These are phyloP conservation scores for Entomortierella parvispora DNA, from an alignment of 192 early-diverging fungal genomes.

Conservation along the genomic window DNA sequence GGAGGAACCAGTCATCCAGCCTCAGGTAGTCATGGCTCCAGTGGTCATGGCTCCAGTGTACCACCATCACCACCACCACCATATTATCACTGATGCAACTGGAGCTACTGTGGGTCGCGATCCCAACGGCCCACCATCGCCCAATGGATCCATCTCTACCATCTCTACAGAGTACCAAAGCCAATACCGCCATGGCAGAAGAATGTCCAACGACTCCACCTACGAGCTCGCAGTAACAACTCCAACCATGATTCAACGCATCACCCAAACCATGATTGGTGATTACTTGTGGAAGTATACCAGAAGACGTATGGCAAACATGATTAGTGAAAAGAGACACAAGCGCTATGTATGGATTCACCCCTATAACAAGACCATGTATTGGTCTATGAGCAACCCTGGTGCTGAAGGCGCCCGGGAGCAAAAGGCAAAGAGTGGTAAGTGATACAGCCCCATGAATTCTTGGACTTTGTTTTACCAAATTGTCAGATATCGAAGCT, in stretches of 20 bases:
- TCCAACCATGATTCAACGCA: constrained; percentile 73
- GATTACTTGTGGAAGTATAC: constrained; percentile 82
- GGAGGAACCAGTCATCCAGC: constrained; percentile 8
- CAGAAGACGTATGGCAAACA: constrained; percentile 59
- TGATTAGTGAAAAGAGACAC: constrained; percentile 72
- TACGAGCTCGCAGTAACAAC: constrained; percentile 42
- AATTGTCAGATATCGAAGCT: no score
- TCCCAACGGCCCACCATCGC: constrained; percentile 14
- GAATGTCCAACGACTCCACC: constrained; percentile 27
- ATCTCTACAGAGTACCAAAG: constrained; percentile 45
- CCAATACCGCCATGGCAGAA: constrained; percentile 19
- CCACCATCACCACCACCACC: constrained; percentile 12
- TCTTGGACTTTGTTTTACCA: no score
- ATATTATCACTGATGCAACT: constrained; percentile 28
- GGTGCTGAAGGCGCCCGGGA: constrained; percentile 54
- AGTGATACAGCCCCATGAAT: constrained; percentile 18
- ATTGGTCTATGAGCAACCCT: constrained; percentile 78
- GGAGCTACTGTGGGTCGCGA: constrained; percentile 24
- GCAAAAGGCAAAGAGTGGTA: constrained; percentile 64
- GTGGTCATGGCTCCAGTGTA: constrained; percentile 7
- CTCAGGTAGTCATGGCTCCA: background rate
- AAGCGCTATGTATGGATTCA: constrained; percentile 85
- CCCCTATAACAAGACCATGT: constrained; percentile 81
- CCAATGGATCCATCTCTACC: constrained; percentile 40
- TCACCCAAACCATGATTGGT: constrained; percentile 87